Conservation (phyloP, 2,329 filamentous ascomycete genomes). For the Colletotrichum cuscutae region DNA sequence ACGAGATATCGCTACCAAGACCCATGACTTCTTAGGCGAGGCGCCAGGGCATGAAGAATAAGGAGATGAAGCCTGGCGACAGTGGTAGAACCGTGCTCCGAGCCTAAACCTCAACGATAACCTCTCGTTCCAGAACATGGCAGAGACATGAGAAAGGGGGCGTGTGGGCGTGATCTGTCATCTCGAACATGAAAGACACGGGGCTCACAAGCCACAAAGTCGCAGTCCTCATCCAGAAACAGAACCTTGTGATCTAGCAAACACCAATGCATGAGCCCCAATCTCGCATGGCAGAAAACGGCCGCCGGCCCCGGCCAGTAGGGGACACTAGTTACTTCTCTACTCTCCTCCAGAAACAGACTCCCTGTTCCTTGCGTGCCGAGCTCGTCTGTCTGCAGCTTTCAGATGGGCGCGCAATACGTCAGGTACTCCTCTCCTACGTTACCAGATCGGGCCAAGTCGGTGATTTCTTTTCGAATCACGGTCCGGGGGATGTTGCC, state of each 20-base stretch:
- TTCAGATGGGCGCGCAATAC: not conserved
- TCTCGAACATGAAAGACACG: not conserved
- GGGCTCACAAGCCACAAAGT: not conserved
- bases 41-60: not conserved
- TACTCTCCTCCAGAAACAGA: not conserved
- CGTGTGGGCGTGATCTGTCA: not conserved
- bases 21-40: not conserved
- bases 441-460: not conserved
- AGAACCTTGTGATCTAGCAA: no score
- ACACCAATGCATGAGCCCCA: not conserved
- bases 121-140: not conserved
- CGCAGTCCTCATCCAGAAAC: slow-evolving; percentile 5
- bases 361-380: not conserved
- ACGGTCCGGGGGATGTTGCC: not conserved
- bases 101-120: not conserved
- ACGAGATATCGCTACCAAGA: slow-evolving; percentile 17
- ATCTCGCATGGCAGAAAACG: not conserved
- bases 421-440: not conserved
- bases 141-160: not conserved
- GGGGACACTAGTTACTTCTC: not conserved
- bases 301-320: not conserved
- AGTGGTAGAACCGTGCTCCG: not conserved
- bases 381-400: not conserved
- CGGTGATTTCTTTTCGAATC: not conserved
- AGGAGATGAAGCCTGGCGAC: slow-evolving; percentile 7